Evolutionary conservation across 495 filamentous ascomycete species (phyloP), one percentile per base, ranked within the genome.

Genomic region (Aspergillus cavernicola): DNA sequence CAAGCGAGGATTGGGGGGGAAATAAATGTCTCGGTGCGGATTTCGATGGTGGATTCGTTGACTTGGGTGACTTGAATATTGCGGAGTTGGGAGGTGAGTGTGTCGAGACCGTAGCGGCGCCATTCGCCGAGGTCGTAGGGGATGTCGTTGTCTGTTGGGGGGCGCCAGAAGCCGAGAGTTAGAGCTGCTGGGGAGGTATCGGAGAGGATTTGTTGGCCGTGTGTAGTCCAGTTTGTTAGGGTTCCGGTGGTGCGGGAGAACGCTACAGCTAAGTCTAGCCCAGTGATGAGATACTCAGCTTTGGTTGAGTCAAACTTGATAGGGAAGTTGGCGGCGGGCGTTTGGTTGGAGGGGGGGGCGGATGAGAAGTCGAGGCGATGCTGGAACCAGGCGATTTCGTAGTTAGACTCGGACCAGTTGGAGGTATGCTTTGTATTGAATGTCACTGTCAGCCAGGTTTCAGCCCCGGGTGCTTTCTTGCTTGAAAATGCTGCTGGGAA

Each of bases 121-220:
- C 76, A 77, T 31, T 61, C 53, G 13, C 31, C 33, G 4, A 66
- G 70, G 29, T 75, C 68, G 26, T 64, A 64, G 1, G 80, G 72
- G 8, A 71, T 68, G 57, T 89, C 85, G 64, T 88, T 88, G 64
- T 87, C 81, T 4, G 85, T 89, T 20, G 76, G 78, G 16, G 71
- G 70, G n/a, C 72, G 71, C 69, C 69, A 76, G 60, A 71, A 69
- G 22, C 66, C 65, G 18, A 73, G 50, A 4, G 53, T 15, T 12
- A 72, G 60, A 15, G 61, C 8, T 19, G 23, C 13, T 0, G 36
- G 1, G 8, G 28, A 13, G 3, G 39, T 10, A 29, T n/a, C 20
- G 40, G 31, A 12, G 40, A 53, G 29, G 29, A 42, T 29, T 6
- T 47, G 29, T 9, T 18, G 20, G 20, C 31, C 23, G 29, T 53